Evolutionary conservation across 441 rosid species (phyloP).

Genomic region (Viola pubescens): DNA sequence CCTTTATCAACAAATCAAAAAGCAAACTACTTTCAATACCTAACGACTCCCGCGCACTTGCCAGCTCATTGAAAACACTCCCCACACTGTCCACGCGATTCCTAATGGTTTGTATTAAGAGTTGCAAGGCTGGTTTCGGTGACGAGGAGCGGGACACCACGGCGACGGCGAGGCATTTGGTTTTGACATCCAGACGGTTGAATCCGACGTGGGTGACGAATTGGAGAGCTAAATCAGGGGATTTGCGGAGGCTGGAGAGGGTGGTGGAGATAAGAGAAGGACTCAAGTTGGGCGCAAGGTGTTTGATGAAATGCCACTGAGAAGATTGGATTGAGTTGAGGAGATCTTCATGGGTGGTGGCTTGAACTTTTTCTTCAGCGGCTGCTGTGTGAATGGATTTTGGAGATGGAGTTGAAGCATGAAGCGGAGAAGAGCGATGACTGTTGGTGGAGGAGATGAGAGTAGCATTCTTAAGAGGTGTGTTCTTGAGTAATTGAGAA

Average conservation of each 20-base stretch:
- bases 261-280: conserved; percentile 39
- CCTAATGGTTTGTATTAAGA: conserved; percentile 35
- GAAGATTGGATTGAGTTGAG: conserved; percentile 34
- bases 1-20: conserved; percentile 54
- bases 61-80: conserved; percentile 49
- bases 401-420: conserved; percentile 7
- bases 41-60: conserved; percentile 30
- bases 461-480: too few species aligned
- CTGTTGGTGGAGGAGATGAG: too few species aligned
- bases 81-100: conserved; percentile 19
- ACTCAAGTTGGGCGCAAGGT: conserved; percentile 32
- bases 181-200: conserved; percentile 34
- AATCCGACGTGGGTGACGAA: conserved; percentile 41
- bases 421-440: too few species aligned
- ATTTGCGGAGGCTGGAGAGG: conserved; percentile 37
- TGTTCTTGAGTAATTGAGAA: too few species aligned
- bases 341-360: conserved; percentile 13
- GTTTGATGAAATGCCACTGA: conserved; percentile 79
- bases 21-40: conserved; percentile 39
- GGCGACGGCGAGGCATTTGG: conserved; percentile 58
- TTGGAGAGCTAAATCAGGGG: conserved; percentile 48
- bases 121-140: conserved; percentile 47
- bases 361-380: not conserved
- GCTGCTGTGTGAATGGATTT: conserved; percentile 11
- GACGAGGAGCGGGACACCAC: conserved; percentile 46